Conservation (phyloP, 2,329 filamentous ascomycete genomes). For the Clonostachys solani region DNA sequence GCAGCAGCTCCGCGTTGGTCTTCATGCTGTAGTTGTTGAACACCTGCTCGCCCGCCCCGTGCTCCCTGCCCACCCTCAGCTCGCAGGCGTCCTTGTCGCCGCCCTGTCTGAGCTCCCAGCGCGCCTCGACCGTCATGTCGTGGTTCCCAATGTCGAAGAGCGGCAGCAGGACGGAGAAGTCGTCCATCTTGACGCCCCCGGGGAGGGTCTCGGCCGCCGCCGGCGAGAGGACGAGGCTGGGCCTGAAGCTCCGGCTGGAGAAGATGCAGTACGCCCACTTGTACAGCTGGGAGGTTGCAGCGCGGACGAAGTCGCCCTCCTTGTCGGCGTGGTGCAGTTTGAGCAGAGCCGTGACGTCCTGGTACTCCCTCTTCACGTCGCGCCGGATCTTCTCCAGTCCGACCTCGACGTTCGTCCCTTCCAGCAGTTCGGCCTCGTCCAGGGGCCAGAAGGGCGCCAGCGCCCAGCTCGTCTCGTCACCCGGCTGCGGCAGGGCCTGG, state of each 20-base stretch:
- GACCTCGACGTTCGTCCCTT: conserved; percentile 48
- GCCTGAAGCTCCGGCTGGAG: conserved; percentile 60
- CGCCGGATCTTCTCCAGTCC: conserved; percentile 42
- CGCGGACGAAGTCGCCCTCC: conserved; percentile 16
- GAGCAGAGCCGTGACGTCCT: conserved; percentile 32
- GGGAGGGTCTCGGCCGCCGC: conserved; percentile 20
- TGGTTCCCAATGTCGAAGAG: conserved; percentile 72
- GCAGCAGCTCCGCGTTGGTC: conserved; percentile 66
- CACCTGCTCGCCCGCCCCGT: conserved; percentile 49
- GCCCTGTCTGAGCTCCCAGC: conserved; percentile 49
- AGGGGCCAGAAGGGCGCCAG: conserved; percentile 62
- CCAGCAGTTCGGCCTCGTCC: conserved; percentile 52
- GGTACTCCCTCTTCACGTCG: conserved; percentile 41
- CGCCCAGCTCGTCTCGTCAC: conserved; percentile 41
- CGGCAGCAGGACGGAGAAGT: conserved; percentile 66
- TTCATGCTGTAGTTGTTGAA: conserved; percentile 73
- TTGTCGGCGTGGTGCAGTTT: conserved; percentile 7
- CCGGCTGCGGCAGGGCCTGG: conserved; percentile 57
- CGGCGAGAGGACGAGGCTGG: conserved; percentile 48
- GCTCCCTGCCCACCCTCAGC: conserved; percentile 34
- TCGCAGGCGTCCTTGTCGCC: conserved; percentile 21
- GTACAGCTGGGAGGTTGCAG: conserved; percentile 44
- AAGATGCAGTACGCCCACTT: conserved; percentile 63
- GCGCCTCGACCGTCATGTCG: conserved; percentile 51
- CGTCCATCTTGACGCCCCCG: conserved; percentile 34